Evolutionary conservation across 805 yeast species (phyloP).

Genomic region (Blastobotrys chiropterorum): DNA sequence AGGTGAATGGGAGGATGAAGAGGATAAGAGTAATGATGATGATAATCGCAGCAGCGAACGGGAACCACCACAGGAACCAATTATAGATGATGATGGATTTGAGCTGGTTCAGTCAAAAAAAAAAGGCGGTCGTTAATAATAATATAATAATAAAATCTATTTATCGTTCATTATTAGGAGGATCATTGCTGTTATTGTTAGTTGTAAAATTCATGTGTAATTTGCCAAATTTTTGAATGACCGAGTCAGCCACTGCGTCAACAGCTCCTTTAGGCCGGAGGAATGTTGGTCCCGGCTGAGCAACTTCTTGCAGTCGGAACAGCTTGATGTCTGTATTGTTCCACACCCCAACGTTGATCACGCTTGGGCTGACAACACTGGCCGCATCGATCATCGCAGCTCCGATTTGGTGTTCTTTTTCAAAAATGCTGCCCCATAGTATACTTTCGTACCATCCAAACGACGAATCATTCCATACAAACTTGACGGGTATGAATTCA

Average conservation of each 20-base stretch:
- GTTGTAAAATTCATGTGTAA: not conserved
- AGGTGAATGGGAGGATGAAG: conserved; percentile 37
- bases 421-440: conserved; percentile 54
- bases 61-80: conserved; percentile 40
- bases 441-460: conserved; percentile 73
- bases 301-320: conserved; percentile 41
- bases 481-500: conserved; percentile 43
- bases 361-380: conserved; percentile 14
- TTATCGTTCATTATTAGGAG: not conserved
- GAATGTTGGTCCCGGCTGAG: conserved; percentile 36
- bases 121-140: not conserved
- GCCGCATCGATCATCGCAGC: conserved; percentile 13
- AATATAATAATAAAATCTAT: too few relatives aligned
- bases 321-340: conserved; percentile 42
- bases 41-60: conserved; percentile 7
- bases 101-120: conserved; percentile 69
- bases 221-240: conserved; percentile 39
- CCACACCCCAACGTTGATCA: conserved; percentile 43
- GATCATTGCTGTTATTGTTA: conserved; percentile 1
- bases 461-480: conserved; percentile 57
- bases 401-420: conserved; percentile 14
- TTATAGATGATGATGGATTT: conserved; percentile 92
- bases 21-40: conserved; percentile 35
- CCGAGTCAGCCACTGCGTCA: conserved; percentile 43
- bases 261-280: conserved; percentile 39